Base-by-base conservation (phyloP, 306 rosid genomes). In the Cercis canadensis region DNA sequence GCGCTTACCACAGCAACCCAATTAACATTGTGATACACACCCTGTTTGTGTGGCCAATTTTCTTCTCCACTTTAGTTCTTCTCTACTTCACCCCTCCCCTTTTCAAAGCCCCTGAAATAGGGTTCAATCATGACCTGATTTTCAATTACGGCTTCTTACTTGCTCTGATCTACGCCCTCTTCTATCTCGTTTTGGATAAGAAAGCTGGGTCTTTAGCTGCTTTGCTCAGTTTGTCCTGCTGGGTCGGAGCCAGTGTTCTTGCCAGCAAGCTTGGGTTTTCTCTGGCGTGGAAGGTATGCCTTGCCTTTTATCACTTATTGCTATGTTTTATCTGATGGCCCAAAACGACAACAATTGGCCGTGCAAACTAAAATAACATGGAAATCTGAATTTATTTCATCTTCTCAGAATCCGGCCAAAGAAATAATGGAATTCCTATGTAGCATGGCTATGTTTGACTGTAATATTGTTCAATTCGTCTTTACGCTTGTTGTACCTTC, bases 1-100 rank as follows among this genome's bases (percentile, higher is more conserved):
- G 96, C 6, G 94, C 97, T 0, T 86, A 94, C 43, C 98, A 94
- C 76, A 86, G 88, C 77, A 90, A 94, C 87, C 91, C 83, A 2
- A 10, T 78, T 6, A 90, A 94, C 75, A 71, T 90, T 5, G 11
- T 57, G 12, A 84, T 94, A 11, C 98, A 94, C 82, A 67, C 73
- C 12, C 0, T 89, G 9, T 83, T 90, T 49, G 95, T 90, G 0
- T 94, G 98, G 98, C 98, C 98, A 0, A 84, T 89, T 33, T 29
- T 92, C 11, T 90, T 94, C 80, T 76, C 92, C 0, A 0, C 77
- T 11, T 92, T 86, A 12, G 65, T 87, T 45, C 69, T 83, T 7
- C 74, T 94, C 36, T 65, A 89, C 72, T 89, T 85, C 81, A 82
- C 98, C 11, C 96, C 95, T 12, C 62, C 90, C 34, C 49, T 90